phyloP scores from a whole-genome alignment of 441 rosid species.

The Lepidium campestre region DNA sequence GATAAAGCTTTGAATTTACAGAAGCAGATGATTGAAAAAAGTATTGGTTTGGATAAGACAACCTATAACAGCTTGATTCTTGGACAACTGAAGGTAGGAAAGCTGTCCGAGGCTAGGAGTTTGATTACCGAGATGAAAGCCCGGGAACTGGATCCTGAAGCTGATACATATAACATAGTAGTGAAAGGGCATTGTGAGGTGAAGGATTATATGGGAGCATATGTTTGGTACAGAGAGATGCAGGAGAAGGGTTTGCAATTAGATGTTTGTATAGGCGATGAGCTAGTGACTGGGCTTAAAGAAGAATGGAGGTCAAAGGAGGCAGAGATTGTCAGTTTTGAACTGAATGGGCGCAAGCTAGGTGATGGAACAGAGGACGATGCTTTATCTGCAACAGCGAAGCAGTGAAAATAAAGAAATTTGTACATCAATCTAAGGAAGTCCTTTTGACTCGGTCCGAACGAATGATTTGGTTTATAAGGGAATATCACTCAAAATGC shows the following conservation, averaged over 20 bases:
- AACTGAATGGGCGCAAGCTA: conserved; percentile 39
- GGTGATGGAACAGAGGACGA: conserved; percentile 23
- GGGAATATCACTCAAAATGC: too few relatives aligned
- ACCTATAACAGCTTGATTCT: conserved; percentile 63
- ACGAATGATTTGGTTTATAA: too few relatives aligned
- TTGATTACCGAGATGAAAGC: conserved; percentile 53
- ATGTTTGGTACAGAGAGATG: conserved; percentile 71
- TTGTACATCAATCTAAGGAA: not conserved
- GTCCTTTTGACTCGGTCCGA: not conserved
- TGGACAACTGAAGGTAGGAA: conserved; percentile 45
- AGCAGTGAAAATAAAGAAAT: conserved; percentile 4
- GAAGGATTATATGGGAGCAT: conserved; percentile 51
- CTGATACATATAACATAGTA: conserved; percentile 62
- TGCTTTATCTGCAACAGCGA: conserved; percentile 9
- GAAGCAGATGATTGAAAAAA: conserved; percentile 43
- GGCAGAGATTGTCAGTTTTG: conserved; percentile 42
- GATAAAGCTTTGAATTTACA: conserved; percentile 43
- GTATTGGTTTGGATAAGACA: conserved; percentile 47
- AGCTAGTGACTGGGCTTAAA: conserved; percentile 53
- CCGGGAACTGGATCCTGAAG: conserved; percentile 41
- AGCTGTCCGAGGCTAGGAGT: conserved; percentile 31
- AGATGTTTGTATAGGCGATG: conserved; percentile 29
- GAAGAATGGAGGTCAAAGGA: conserved; percentile 49
- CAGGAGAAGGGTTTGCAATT: conserved; percentile 41
- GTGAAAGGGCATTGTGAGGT: conserved; percentile 53